A percentile compares a stretch with the other conserved stretches of the same genome.
Conservation (phyloP, 805 yeast genomes). For the Vanderwaltozyma yarrowii region DNA sequence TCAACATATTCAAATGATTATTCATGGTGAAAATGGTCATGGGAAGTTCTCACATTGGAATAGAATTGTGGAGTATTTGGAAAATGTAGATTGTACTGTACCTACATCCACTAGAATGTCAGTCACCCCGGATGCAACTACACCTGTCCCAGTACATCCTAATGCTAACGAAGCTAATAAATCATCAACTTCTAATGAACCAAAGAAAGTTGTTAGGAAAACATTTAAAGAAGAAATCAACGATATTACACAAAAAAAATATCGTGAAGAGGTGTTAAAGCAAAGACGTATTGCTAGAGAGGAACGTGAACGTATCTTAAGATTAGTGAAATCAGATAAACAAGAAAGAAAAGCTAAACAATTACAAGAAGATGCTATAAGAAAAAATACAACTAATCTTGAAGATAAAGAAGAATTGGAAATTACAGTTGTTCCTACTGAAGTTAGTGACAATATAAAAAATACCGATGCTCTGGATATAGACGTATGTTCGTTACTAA, state of each 20-base stretch:
- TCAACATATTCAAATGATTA: slow-evolving; percentile 30
- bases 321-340: slow-evolving; percentile 29
- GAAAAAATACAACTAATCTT: not conserved
- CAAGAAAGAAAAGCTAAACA: slow-evolving; percentile 12
- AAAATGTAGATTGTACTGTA: not conserved
- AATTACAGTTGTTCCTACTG: slow-evolving; percentile 31
- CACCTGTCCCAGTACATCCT: not conserved
- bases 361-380: not conserved
- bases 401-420: slow-evolving; percentile 31
- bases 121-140: not conserved
- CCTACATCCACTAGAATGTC: not conserved
- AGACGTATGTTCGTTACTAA: slow-evolving; percentile 36
- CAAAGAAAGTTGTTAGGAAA: slow-evolving; percentile 7
- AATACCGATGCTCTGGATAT: slow-evolving; percentile 14
- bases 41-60: slow-evolving; percentile 5
- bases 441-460: slow-evolving; percentile 23
- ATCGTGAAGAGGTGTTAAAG: slow-evolving; percentile 25
- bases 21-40: slow-evolving; percentile 2
- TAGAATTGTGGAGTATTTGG: slow-evolving; percentile 2
- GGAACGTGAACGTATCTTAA: slow-evolving; percentile 48
- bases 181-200: not conserved
- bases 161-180: not conserved
- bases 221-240: slow-evolving; percentile 17
- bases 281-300: slow-evolving; percentile 29
- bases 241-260: slow-evolving; percentile 16